Conservation (phyloP, 257 asterid genomes). For the Jaltomata sinuosa region DNA sequence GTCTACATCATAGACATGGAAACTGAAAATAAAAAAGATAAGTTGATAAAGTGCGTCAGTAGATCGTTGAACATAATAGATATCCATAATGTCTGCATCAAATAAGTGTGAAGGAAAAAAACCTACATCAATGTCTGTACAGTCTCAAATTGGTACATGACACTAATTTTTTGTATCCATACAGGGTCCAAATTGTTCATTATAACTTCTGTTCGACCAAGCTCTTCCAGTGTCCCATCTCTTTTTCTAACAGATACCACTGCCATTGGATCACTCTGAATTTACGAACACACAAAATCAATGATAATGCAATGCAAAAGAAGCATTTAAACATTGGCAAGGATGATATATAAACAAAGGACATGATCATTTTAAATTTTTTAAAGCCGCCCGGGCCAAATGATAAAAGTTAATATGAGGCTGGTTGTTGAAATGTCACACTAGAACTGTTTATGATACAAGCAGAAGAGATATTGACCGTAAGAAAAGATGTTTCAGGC, state of each 20-base stretch:
- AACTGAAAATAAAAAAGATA: constrained; percentile 31
- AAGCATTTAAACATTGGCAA: not conserved
- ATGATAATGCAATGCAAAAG: not conserved
- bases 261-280: constrained; percentile 93
- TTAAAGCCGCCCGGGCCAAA: not conserved
- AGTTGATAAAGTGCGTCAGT: not conserved
- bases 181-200: constrained; percentile 58
- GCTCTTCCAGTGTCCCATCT: constrained; percentile 71
- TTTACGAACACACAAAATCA: not conserved
- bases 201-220: constrained; percentile 86
- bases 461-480: not conserved
- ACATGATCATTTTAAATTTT: not conserved
- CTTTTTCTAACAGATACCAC: constrained; percentile 57
- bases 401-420: not conserved
- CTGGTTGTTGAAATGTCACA: not conserved
- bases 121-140: constrained; percentile 64
- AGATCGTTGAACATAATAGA: not conserved
- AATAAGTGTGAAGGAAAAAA: not conserved
- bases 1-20: constrained; percentile 71
- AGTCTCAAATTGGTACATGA: constrained; percentile 70
- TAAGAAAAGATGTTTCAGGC: not conserved
- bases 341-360: not conserved
- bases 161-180: constrained; percentile 67
- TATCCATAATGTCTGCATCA: not conserved
- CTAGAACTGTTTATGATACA: not conserved